Evolutionary conservation across 768 basidiomycete species (phyloP).

Genomic region (Cystofilobasidium bisporidii): DNA sequence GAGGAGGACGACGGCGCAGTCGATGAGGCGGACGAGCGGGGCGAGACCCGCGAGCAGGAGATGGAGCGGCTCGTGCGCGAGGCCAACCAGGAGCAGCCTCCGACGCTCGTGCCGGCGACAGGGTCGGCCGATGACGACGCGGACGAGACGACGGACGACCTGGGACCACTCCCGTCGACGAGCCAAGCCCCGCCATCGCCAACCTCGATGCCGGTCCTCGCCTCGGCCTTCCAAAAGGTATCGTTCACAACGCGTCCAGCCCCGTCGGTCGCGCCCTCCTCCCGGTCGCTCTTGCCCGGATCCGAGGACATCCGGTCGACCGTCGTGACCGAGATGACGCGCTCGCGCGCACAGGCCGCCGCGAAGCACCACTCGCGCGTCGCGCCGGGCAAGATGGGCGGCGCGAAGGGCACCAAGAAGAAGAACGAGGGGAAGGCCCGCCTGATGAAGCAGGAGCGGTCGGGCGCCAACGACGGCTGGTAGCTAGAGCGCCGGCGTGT

Average conservation of each 20-base stretch:
- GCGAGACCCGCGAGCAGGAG: conserved; percentile 30
- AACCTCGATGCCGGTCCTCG: conserved; percentile 4
- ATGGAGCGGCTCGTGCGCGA: conserved; percentile 28
- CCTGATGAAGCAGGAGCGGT: conserved; percentile 27
- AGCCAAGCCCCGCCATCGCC: conserved; percentile 47
- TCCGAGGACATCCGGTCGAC: conserved; percentile 49
- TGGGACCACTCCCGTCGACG: conserved; percentile 40
- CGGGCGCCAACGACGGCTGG: conserved; percentile 17
- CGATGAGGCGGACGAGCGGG: conserved; percentile 28
- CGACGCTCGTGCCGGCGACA: conserved; percentile 19
- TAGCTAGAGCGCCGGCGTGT: conserved; percentile 2
- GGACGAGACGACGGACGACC: conserved; percentile 32
- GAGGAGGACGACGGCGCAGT: conserved; percentile 37
- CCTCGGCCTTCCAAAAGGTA: conserved; percentile 1
- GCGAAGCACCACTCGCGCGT: conserved; percentile 72
- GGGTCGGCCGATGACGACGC: conserved; percentile 25
- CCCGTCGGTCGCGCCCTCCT: neutral
- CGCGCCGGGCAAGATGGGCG: conserved; percentile 49
- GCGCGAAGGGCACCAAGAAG: conserved; percentile 71
- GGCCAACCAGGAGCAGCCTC: conserved; percentile 31
- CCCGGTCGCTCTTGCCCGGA: neutral
- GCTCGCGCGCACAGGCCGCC: conserved; percentile 54
- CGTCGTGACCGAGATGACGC: conserved; percentile 55
- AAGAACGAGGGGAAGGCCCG: conserved; percentile 53
- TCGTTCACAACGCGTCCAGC: conserved; percentile 8